Percentiles rank a stretch among this genome's conserved stretches.
phyloP scores from a whole-genome alignment of 148 eudicot genomes.

The Amaranthus hypochondriacus region DNA sequence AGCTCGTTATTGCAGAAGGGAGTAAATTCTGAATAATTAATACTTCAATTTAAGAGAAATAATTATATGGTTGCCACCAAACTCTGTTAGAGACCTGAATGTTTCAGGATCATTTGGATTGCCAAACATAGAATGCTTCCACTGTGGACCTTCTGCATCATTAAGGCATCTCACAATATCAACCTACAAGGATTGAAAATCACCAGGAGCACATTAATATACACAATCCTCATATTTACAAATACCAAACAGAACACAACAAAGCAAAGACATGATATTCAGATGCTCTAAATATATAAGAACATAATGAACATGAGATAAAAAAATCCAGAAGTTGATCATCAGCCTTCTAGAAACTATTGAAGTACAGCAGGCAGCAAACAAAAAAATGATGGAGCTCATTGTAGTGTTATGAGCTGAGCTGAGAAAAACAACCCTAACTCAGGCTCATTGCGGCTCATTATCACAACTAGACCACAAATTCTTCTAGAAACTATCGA shows the following conservation, averaged over 20 bases:
- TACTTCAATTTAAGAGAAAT: background rate
- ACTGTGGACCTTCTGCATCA: slow-evolving; percentile 87
- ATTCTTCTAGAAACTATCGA: too few species aligned
- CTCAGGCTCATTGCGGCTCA: too few species aligned
- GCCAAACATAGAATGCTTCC: slow-evolving; percentile 98
- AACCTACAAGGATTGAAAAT: slow-evolving; percentile 40
- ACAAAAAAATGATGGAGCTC: background rate
- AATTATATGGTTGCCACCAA: slow-evolving; percentile 1
- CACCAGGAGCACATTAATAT: background rate
- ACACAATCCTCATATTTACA: background rate
- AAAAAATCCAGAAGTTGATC: background rate
- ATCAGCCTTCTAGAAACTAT: background rate
- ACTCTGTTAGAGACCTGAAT: slow-evolving; percentile 51
- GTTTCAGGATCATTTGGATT: slow-evolving; percentile 96
- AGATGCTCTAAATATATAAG: background rate
- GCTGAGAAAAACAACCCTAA: too few species aligned
- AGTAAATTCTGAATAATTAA: background rate
- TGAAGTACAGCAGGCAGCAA: background rate
- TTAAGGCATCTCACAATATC: slow-evolving; percentile 82
- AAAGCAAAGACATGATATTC: background rate
- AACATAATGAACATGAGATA: background rate
- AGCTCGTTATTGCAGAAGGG: background rate
- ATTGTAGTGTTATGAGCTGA: too few species aligned
- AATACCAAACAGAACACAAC: background rate
- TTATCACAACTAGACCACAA: too few species aligned